These are phyloP conservation scores for Psilocybe subaeruginosa DNA, from an alignment of 768 basidiomycete species.

Conservation along the genomic window DNA sequence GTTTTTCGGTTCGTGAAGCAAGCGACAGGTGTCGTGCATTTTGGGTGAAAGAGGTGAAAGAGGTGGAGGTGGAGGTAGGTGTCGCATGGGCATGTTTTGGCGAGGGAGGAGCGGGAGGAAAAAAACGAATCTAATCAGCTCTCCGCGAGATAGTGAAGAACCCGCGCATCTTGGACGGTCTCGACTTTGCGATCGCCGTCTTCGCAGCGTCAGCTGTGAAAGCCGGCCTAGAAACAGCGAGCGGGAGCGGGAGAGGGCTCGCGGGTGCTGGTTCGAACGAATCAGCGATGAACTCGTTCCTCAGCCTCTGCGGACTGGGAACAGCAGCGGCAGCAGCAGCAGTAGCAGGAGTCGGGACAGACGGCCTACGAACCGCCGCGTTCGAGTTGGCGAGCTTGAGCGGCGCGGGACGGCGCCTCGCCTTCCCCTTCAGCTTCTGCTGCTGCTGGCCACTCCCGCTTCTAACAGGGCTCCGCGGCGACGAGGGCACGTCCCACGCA, in stretches of 20 bases:
- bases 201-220: neutral
- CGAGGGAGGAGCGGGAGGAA: neutral
- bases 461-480: neutral
- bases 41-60: neutral
- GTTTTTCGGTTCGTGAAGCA: neutral
- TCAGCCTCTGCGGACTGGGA: constrained; percentile 10
- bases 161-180: constrained; percentile 11
- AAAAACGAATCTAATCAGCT: constrained; percentile 7
- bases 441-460: neutral
- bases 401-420: constrained; percentile 39
- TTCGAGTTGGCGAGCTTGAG: constrained; percentile 31
- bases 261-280: constrained; percentile 31
- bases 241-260: neutral
- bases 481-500: constrained; percentile 30
- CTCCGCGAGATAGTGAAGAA: constrained; percentile 15
- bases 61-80: neutral
- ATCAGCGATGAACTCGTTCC: constrained; percentile 34
- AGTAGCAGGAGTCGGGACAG: neutral
- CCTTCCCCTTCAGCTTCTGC: constrained; percentile 23
- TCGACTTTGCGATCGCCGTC: neutral
- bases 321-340: neutral
- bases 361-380: neutral
- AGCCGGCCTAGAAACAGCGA: neutral
- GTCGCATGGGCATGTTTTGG: neutral
- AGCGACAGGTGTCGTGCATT: neutral